A percentile compares a stretch with the other conserved stretches of the same genome.
These are phyloP conservation scores for Fusarium sp. DNA, from an alignment of 2,329 filamentous ascomycete genomes.

Conservation along the genomic window DNA sequence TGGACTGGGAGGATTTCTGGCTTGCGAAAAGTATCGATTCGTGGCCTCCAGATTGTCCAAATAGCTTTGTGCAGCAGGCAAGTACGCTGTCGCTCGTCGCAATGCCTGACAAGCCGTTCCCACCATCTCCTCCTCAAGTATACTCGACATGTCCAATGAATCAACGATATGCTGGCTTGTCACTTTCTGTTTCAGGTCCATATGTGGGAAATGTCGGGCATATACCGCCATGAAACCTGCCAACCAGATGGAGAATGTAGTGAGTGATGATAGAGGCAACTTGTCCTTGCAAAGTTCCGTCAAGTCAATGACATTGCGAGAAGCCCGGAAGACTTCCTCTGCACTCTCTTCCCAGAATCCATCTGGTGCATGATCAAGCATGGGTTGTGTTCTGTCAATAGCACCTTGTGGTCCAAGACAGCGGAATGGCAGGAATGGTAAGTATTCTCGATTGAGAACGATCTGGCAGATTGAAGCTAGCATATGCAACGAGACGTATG, in stretches of 20 bases:
- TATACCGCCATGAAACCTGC: slow-evolving; percentile 75
- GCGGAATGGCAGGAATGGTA: background rate
- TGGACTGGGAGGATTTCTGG: slow-evolving; percentile 1
- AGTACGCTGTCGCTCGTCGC: slow-evolving; percentile 23
- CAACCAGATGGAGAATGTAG: slow-evolving; percentile 74
- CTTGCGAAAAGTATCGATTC: slow-evolving; percentile 27
- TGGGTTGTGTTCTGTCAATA: background rate
- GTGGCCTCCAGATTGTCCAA: slow-evolving; percentile 28
- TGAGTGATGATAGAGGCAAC: slow-evolving; percentile 74
- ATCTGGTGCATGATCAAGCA: background rate
- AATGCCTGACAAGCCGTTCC: slow-evolving; percentile 34
- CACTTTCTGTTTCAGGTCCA: slow-evolving; percentile 64
- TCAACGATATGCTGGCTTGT: background rate
- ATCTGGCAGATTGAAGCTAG: slow-evolving; percentile 9
- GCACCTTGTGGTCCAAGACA: background rate
- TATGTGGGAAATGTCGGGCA: slow-evolving; percentile 73
- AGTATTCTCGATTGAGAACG: slow-evolving; percentile 9
- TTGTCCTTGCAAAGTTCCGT: slow-evolving; percentile 71
- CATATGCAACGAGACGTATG: slow-evolving; percentile 14
- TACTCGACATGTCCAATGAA: background rate
- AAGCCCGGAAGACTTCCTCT: slow-evolving; percentile 56
- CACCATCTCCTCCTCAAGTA: slow-evolving; percentile 12
- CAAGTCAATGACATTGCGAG: slow-evolving; percentile 72
- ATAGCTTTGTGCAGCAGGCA: slow-evolving; percentile 33
- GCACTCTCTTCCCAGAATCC: slow-evolving; percentile 9